These are phyloP conservation scores for Macadamia tetraphylla DNA, from an alignment of 164 flowering plant genomes.

Conservation along the genomic window DNA sequence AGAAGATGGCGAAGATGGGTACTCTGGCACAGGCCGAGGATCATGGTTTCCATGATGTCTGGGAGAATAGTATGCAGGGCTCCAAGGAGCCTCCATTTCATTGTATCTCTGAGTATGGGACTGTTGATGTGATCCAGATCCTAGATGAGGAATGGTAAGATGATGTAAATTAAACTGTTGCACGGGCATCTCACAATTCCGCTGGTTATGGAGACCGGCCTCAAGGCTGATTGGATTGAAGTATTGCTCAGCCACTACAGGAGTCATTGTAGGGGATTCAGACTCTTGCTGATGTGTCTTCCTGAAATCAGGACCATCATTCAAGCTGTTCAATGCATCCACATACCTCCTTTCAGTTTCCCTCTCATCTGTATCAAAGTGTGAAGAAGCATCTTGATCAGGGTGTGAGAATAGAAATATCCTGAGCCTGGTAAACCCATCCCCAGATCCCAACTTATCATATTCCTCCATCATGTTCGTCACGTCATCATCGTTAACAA, in stretches of 20 bases:
- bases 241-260: constrained; percentile 41
- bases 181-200: constrained; percentile 45
- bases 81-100: constrained; percentile 77
- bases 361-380: constrained; percentile 69
- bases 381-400: constrained; percentile 57
- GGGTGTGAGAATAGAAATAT: constrained; percentile 69
- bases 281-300: constrained; percentile 37
- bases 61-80: constrained; percentile 88
- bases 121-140: constrained; percentile 43
- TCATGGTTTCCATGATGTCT: constrained; percentile 62
- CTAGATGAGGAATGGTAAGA: constrained; percentile 49
- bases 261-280: constrained; percentile 36
- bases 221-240: constrained; percentile 44
- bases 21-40: constrained; percentile 46
- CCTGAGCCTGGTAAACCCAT: constrained; percentile 79
- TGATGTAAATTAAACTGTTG: constrained; percentile 41
- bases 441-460: constrained; percentile 79
- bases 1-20: constrained; percentile 73
- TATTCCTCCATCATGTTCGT: constrained; percentile 99
- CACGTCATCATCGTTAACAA: constrained; percentile 96
- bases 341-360: constrained; percentile 89
- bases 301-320: constrained; percentile 53
- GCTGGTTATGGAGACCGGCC: constrained; percentile 40
- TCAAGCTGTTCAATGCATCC: constrained; percentile 84
- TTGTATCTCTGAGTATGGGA: constrained; percentile 45